These are phyloP conservation scores for Brettanomyces sp. DNA, from an alignment of 805 yeast genomes.

Conservation along the genomic window DNA sequence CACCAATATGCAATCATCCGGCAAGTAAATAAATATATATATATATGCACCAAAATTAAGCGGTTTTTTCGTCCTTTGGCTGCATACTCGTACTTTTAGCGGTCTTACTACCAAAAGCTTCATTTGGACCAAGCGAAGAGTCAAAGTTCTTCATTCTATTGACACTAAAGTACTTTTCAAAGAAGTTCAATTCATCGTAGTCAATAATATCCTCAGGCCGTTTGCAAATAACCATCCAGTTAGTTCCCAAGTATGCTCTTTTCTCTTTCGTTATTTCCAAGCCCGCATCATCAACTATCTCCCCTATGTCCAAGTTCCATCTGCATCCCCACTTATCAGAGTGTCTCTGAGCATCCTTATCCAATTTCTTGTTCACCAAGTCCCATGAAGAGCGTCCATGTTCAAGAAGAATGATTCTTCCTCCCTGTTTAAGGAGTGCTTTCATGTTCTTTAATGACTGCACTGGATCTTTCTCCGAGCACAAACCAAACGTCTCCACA, in stretches of 20 bases:
- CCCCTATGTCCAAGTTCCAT: conserved; percentile 94
- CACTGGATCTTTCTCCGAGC: conserved; percentile 93
- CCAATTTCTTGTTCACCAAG: conserved; percentile 70
- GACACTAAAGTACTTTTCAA: conserved; percentile 38
- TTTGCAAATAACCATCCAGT: conserved; percentile 78
- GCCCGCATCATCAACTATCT: conserved; percentile 73
- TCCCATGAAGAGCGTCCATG: conserved; percentile 86
- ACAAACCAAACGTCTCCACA: conserved; percentile 87
- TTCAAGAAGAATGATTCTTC: conserved; percentile 78
- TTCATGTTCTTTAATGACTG: conserved; percentile 69
- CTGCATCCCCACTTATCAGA: conserved; percentile 93
- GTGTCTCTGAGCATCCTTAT: conserved; percentile 73
- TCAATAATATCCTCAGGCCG: conserved; percentile 55
- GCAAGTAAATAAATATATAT: too few species aligned
- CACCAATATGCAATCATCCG: too few species aligned
- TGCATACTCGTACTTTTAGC: too few species aligned
- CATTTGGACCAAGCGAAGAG: conserved; percentile 15
- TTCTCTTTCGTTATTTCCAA: conserved; percentile 73
- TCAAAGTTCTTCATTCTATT: conserved; percentile 21
- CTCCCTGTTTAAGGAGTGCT: conserved; percentile 72
- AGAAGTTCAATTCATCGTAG: conserved; percentile 36
- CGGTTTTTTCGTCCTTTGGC: too few species aligned
- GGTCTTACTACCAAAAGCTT: conserved; percentile 1
- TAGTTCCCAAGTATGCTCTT: conserved; percentile 84
- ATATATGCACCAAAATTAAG: too few species aligned